phyloP scores from a whole-genome alignment of 345 rosid species.

The Raphanus raphanistrum region DNA sequence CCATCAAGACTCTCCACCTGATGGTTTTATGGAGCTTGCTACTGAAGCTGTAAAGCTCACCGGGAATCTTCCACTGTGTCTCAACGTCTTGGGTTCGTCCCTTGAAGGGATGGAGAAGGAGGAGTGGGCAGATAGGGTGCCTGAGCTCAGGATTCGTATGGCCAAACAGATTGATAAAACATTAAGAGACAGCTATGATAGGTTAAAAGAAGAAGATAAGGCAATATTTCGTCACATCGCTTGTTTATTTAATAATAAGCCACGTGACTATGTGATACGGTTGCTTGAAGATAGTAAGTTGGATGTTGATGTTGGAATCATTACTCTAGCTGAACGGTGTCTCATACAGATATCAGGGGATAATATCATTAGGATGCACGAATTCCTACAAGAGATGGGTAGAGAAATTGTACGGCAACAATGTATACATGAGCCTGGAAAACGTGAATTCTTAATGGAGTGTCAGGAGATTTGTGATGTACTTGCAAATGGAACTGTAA shows the following conservation, averaged over 20 bases:
- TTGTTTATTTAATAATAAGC: background rate
- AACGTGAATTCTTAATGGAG: slow-evolving; percentile 4
- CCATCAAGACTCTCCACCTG: slow-evolving; percentile 7
- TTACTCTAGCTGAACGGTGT: background rate
- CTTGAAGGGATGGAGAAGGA: background rate
- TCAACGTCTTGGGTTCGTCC: background rate
- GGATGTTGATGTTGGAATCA: background rate
- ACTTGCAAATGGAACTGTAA: background rate
- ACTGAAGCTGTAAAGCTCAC: background rate
- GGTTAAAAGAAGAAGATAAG: background rate
- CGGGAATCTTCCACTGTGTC: background rate
- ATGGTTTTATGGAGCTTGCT: background rate
- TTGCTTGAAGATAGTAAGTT: slow-evolving; percentile 5
- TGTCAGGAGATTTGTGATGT: background rate
- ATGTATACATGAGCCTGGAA: background rate
- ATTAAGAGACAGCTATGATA: background rate
- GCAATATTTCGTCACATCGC: slow-evolving; percentile 1
- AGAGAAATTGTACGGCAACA: background rate
- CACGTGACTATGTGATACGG: background rate
- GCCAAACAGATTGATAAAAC: background rate
- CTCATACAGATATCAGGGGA: slow-evolving; percentile 5
- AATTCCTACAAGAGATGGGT: background rate
- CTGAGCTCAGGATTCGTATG: background rate
- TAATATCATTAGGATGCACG: slow-evolving; percentile 4
- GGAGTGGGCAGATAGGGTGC: background rate